phyloP scores from a whole-genome alignment of 1,139 yeast species.

The Geotrichum phurueaensis region DNA sequence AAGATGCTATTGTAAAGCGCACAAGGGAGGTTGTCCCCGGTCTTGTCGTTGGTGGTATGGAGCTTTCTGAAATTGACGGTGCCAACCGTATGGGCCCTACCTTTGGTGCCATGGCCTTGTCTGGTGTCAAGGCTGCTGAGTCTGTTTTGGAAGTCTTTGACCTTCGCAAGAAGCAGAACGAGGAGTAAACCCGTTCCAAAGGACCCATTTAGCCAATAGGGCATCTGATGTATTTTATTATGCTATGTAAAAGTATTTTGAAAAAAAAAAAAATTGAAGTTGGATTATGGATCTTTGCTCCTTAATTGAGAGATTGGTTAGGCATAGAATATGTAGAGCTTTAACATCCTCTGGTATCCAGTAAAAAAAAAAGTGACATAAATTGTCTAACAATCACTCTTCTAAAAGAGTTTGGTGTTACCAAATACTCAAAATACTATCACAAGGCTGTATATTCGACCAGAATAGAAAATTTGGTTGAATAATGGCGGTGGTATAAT shows the following conservation, averaged over 20 bases:
- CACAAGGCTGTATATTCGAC: too few relatives aligned
- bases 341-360: too few relatives aligned
- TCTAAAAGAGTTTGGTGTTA: too few relatives aligned
- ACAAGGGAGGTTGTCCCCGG: slow-evolving; percentile 67
- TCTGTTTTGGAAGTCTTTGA: slow-evolving; percentile 48
- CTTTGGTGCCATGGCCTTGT: slow-evolving; percentile 74
- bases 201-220: not conserved
- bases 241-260: not conserved
- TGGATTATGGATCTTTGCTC: not conserved
- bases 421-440: too few relatives aligned
- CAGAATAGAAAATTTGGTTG: too few relatives aligned
- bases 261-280: not conserved
- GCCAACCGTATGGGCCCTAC: slow-evolving; percentile 82
- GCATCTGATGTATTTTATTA: not conserved
- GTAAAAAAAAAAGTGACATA: too few relatives aligned
- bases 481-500: too few relatives aligned
- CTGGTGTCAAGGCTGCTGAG: slow-evolving; percentile 75
- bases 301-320: too few relatives aligned
- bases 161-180: slow-evolving; percentile 41
- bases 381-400: too few relatives aligned
- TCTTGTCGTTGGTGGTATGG: slow-evolving; percentile 76
- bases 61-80: slow-evolving; percentile 70
- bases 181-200: slow-evolving; percentile 3
- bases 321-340: too few relatives aligned
- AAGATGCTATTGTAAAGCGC: slow-evolving; percentile 68